phyloP scores from a whole-genome alignment of 352 stramenopile species.

The Globisporangium spinosum region DNA sequence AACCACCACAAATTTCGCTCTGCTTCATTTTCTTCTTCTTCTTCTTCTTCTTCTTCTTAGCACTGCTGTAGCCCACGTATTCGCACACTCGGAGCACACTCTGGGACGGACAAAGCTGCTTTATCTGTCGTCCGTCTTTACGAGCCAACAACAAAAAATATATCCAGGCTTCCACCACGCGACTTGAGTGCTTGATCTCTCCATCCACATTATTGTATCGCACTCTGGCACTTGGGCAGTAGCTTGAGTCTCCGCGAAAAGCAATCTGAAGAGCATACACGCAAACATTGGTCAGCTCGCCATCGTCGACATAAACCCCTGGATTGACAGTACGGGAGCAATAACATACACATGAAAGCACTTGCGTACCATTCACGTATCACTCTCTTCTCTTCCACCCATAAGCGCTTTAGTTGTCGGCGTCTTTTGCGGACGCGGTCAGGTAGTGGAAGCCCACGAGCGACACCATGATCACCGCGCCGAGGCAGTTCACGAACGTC shows the following conservation, averaged over 20 bases:
- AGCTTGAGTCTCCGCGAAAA: not conserved
- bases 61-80: not conserved
- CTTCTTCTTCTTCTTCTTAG: not conserved
- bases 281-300: not conserved
- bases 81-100: not conserved
- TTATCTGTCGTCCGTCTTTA: not conserved
- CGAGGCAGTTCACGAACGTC: slow-evolving; percentile 87
- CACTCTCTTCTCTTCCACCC: not conserved
- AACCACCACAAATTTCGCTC: not conserved
- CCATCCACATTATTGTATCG: not conserved
- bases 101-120: not conserved
- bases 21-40: not conserved
- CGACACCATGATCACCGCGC: slow-evolving; percentile 85
- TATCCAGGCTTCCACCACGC: not conserved
- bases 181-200: not conserved
- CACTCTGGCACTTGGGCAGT: not conserved
- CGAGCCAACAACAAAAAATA: not conserved
- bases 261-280: not conserved
- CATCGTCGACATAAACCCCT: not conserved
- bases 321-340: not conserved
- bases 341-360: not conserved
- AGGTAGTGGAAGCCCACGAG: slow-evolving; percentile 89
- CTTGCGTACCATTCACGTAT: not conserved
- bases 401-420: slow-evolving; percentile 49
- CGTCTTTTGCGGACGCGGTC: slow-evolving; percentile 75